phyloP scores from a whole-genome alignment of 148 eudicot genomes.

The Camellia japonica region DNA sequence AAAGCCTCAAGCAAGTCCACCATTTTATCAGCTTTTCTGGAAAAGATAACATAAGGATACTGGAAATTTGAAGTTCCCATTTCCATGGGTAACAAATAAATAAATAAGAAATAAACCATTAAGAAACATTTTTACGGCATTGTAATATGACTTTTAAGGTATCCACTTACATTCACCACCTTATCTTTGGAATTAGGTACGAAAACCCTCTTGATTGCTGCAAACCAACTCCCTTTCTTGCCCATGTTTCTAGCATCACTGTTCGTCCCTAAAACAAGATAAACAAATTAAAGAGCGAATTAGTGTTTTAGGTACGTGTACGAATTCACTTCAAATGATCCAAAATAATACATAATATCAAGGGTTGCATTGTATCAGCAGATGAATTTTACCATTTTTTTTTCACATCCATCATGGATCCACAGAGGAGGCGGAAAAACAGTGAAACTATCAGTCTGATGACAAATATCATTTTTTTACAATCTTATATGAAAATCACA shows the following conservation, averaged over 20 bases:
- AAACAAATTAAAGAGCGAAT: background rate
- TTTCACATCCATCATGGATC: too few relatives aligned
- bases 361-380: too few relatives aligned
- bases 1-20: background rate
- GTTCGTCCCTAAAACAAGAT: conserved; percentile 26
- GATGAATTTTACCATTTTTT: too few relatives aligned
- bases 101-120: background rate
- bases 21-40: background rate
- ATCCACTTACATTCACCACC: conserved; percentile 55
- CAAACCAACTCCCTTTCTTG: conserved; percentile 97
- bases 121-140: background rate
- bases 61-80: background rate
- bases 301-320: background rate
- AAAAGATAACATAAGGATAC: background rate
- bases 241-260: conserved; percentile 86
- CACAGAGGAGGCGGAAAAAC: too few relatives aligned
- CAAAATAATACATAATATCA: background rate
- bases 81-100: background rate
- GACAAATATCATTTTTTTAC: too few relatives aligned
- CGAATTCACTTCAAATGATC: background rate
- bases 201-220: conserved; percentile 88
- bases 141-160: background rate
- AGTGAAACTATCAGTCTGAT: too few relatives aligned
- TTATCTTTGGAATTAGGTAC: conserved; percentile 74
- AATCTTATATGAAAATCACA: too few relatives aligned